phyloP scores from a whole-genome alignment of 139 green algal genomes.

The Chlamydomonas incerta region DNA sequence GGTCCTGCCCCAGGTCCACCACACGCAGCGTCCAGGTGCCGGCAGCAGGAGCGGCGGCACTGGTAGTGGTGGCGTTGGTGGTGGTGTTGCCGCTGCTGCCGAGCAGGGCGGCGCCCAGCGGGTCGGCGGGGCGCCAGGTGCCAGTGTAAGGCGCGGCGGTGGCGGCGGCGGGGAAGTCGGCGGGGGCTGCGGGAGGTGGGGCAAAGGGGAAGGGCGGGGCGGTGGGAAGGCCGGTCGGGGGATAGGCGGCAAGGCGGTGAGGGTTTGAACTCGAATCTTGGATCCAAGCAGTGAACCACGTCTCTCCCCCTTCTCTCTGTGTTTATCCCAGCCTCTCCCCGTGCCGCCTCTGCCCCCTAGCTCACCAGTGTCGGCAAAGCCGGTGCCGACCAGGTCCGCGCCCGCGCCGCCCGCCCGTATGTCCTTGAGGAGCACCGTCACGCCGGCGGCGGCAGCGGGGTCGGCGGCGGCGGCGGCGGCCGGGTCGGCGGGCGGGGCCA shows the following conservation, averaged over 20 bases:
- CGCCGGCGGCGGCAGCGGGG: not conserved
- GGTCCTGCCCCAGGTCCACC: not conserved
- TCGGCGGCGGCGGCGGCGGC: not conserved
- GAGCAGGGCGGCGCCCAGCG: not conserved
- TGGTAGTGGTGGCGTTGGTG: no score
- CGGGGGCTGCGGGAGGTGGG: not conserved
- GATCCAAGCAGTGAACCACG: no score
- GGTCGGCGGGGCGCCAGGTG: not conserved
- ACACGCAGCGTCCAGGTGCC: constrained; percentile 6
- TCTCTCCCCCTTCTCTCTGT: no score
- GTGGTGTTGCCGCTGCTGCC: not conserved
- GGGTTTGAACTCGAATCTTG: no score
- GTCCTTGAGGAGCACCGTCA: constrained; percentile 24
- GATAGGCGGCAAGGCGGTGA: no score
- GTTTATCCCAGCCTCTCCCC: no score
- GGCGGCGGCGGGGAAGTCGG: not conserved
- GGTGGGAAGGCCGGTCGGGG: not conserved
- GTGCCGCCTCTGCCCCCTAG: no score
- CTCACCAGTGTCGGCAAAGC: constrained; percentile 2
- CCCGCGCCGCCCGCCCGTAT: not conserved
- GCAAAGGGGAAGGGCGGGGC: not conserved
- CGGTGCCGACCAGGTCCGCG: not conserved
- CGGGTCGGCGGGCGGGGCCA: not conserved
- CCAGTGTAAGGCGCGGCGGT: constrained; percentile 10
- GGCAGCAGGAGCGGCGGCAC: not conserved